phyloP scores from a whole-genome alignment of 2,329 filamentous ascomycete genomes.

The Phyllosticta paracitricarpa region DNA sequence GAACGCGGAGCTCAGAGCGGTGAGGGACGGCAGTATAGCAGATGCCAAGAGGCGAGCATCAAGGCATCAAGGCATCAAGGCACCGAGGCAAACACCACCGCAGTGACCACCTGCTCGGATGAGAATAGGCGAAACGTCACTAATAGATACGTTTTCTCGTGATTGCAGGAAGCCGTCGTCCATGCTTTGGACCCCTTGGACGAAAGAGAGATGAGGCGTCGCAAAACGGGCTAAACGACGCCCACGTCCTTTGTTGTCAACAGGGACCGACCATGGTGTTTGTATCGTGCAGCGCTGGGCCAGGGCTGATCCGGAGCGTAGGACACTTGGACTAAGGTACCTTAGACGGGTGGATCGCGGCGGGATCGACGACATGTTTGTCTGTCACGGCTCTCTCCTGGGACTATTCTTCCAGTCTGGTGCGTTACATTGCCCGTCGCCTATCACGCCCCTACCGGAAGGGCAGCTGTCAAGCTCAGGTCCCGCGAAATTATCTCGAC shows the following conservation, averaged over 20 bases:
- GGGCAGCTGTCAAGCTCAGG: neutral
- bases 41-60: too few relatives aligned
- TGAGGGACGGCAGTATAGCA: neutral
- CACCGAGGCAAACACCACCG: neutral
- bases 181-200: too few relatives aligned
- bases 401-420: neutral
- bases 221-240: neutral
- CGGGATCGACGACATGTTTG: too few relatives aligned
- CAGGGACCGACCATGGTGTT: neutral
- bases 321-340: neutral
- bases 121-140: neutral
- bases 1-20: neutral
- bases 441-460: slow-evolving; percentile 1
- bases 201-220: too few relatives aligned
- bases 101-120: neutral
- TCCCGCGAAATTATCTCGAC: slow-evolving; percentile 10
- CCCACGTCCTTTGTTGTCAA: neutral
- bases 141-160: neutral
- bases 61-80: neutral
- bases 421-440: slow-evolving; percentile 8
- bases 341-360: too few relatives aligned
- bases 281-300: neutral
- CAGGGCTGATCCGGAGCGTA: neutral
- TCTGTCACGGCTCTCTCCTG: too few relatives aligned
- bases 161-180: too few relatives aligned